These are phyloP conservation scores for Emydomyces testavorans DNA, from an alignment of 2,329 filamentous ascomycete genomes.

Conservation along the genomic window DNA sequence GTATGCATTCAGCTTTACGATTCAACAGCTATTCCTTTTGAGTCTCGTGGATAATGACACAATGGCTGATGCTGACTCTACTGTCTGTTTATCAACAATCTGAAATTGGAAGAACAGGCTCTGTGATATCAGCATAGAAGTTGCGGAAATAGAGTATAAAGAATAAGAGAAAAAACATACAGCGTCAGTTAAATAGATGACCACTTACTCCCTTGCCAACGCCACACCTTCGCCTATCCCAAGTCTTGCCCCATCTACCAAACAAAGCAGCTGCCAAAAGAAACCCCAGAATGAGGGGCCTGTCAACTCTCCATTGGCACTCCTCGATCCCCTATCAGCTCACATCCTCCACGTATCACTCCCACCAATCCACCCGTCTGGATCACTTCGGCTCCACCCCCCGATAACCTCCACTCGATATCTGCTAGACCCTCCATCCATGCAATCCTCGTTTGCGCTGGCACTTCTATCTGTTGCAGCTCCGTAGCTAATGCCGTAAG, in stretches of 20 bases:
- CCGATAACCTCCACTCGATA: slow-evolving; percentile 81
- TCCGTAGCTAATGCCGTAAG: slow-evolving; percentile 77
- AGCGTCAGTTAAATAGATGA: neutral
- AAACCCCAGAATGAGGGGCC: neutral
- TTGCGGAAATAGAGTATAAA: too few species aligned
- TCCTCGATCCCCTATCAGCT: slow-evolving; percentile 47
- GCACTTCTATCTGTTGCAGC: slow-evolving; percentile 69
- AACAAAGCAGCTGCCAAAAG: neutral
- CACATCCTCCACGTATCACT: slow-evolving; percentile 74
- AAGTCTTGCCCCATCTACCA: neutral
- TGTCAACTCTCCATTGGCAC: slow-evolving; percentile 11
- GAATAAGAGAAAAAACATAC: neutral
- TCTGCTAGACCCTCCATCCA: slow-evolving; percentile 89
- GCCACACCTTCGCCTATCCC: neutral
- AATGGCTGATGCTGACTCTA: too few species aligned
- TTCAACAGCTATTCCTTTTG: too few species aligned
- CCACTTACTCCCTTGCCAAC: neutral
- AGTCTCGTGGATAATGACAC: too few species aligned
- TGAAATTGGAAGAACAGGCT: too few species aligned
- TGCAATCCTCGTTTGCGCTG: slow-evolving; percentile 71
- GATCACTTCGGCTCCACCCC: slow-evolving; percentile 73
- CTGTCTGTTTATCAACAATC: too few species aligned
- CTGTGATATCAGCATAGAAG: too few species aligned
- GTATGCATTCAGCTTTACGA: too few species aligned
- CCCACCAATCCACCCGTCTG: slow-evolving; percentile 91